phyloP scores from a whole-genome alignment of 805 yeast genomes.

The Nakazawaea populi region DNA sequence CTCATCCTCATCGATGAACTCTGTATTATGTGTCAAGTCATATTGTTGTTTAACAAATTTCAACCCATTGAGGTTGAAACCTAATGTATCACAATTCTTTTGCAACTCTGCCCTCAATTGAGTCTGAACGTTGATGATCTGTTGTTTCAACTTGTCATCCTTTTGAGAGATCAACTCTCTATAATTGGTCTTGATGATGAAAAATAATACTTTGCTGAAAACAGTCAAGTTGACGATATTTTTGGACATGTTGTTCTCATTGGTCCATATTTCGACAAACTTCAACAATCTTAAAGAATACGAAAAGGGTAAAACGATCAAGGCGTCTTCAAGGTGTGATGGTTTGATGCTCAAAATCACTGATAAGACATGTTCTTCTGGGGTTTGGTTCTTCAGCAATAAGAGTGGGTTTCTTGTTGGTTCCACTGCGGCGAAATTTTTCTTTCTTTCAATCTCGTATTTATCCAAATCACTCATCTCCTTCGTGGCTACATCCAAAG shows the following conservation, averaged over 20 bases:
- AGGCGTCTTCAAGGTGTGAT: constrained; percentile 87
- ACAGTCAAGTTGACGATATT: constrained; percentile 46
- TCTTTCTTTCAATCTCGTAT: constrained; percentile 39
- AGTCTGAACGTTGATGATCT: constrained; percentile 55
- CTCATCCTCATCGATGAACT: constrained; percentile 65
- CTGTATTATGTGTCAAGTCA: constrained; percentile 68
- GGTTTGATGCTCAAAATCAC: constrained; percentile 67
- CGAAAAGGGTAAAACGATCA: constrained; percentile 86
- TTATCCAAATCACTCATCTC: constrained; percentile 57
- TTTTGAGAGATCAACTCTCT: constrained; percentile 71
- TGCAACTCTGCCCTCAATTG: constrained; percentile 55
- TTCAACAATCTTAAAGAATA: constrained; percentile 64
- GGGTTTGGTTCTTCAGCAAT: constrained; percentile 61
- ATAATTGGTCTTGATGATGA: constrained; percentile 67
- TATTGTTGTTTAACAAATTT: constrained; percentile 70
- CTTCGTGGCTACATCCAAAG: constrained; percentile 72
- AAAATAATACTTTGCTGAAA: constrained; percentile 71
- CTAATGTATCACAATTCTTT: constrained; percentile 53
- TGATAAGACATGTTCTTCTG: constrained; percentile 75
- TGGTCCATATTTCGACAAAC: constrained; percentile 74
- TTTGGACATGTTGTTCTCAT: constrained; percentile 35
- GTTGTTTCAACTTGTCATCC: constrained; percentile 57
- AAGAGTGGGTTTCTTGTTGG: constrained; percentile 72
- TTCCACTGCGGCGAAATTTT: constrained; percentile 43
- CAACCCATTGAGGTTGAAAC: constrained; percentile 82